phyloP scores from a whole-genome alignment of 2,329 filamentous ascomycete genomes.

The Delphinella strobiligena region DNA sequence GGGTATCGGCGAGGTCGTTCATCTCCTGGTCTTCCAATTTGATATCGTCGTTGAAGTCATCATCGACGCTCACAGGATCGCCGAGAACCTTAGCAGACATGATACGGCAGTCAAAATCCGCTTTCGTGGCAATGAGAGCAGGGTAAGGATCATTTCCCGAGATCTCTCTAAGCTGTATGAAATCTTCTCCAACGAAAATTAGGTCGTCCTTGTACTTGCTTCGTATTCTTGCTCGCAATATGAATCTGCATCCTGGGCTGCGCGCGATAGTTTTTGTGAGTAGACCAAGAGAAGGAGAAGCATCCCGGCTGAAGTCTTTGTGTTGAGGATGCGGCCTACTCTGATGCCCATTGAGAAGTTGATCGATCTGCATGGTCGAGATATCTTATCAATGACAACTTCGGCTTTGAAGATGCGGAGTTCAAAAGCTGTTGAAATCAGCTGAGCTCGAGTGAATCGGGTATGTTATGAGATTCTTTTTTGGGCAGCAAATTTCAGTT shows the following conservation, averaged over 20 bases:
- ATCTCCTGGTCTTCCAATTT: slow-evolving; percentile 14
- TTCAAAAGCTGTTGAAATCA: no score
- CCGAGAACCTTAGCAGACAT: slow-evolving; percentile 69
- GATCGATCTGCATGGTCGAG: neutral
- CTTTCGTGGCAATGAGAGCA: slow-evolving; percentile 62
- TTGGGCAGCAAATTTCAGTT: no score
- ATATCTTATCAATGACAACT: no score
- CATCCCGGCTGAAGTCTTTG: neutral
- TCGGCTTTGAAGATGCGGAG: no score
- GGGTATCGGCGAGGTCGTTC: neutral
- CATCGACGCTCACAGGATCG: slow-evolving; percentile 18
- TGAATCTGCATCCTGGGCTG: slow-evolving; percentile 63
- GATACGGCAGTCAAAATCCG: slow-evolving; percentile 68
- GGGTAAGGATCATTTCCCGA: slow-evolving; percentile 53
- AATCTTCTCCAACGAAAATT: slow-evolving; percentile 73
- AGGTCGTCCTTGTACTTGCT: slow-evolving; percentile 64
- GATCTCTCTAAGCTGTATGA: slow-evolving; percentile 64
- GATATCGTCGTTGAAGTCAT: slow-evolving; percentile 24
- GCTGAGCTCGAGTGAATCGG: no score
- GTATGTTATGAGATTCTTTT: no score
- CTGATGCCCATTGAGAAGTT: neutral
- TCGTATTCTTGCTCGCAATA: slow-evolving; percentile 69
- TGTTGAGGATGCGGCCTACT: neutral
- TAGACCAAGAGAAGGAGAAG: slow-evolving; percentile 42
- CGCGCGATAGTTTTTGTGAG: slow-evolving; percentile 67